Evolutionary conservation across 768 basidiomycete genomes (phyloP).

Genomic region (Russula brevipes): DNA sequence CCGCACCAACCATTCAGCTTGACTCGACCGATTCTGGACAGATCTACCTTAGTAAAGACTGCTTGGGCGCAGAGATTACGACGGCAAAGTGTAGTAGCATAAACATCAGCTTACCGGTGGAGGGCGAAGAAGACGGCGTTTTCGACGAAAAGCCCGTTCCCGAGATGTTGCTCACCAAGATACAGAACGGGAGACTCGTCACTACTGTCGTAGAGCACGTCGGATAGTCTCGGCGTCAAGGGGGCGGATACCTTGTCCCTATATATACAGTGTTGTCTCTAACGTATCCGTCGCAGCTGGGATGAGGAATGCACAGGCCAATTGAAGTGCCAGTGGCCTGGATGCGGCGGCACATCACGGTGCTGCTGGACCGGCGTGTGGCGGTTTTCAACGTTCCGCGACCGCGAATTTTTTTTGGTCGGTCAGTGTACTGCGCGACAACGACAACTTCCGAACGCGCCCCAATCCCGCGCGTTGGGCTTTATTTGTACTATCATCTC

Average conservation of each 20-base stretch:
- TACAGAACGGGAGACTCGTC: constrained; percentile 77
- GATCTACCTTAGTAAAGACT: constrained; percentile 84
- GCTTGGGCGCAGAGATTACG: constrained; percentile 78
- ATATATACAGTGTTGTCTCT: background rate
- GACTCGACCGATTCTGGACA: constrained; percentile 95
- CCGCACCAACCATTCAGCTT: constrained; percentile 86
- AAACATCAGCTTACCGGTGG: constrained; percentile 82
- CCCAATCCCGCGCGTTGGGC: background rate
- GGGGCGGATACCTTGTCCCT: background rate
- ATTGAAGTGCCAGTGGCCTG: no score
- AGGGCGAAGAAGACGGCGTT: constrained; percentile 86
- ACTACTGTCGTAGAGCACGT: constrained; percentile 87
- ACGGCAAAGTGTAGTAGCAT: constrained; percentile 92
- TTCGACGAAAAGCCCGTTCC: constrained; percentile 88
- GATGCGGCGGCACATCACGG: no score
- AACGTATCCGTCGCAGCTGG: background rate
- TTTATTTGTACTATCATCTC: background rate
- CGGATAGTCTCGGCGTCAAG: constrained; percentile 36
- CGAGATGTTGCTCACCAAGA: constrained; percentile 88
- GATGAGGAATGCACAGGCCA: background rate
- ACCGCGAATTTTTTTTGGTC: no score
- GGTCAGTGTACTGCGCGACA: no score
- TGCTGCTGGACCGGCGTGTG: no score
- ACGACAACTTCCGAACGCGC: no score
- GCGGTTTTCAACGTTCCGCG: no score